A percentile compares a stretch with the other conserved stretches of the same genome.
Conservation (phyloP, 2,329 filamentous ascomycete species). For the Ilyonectria mors-panacis region DNA sequence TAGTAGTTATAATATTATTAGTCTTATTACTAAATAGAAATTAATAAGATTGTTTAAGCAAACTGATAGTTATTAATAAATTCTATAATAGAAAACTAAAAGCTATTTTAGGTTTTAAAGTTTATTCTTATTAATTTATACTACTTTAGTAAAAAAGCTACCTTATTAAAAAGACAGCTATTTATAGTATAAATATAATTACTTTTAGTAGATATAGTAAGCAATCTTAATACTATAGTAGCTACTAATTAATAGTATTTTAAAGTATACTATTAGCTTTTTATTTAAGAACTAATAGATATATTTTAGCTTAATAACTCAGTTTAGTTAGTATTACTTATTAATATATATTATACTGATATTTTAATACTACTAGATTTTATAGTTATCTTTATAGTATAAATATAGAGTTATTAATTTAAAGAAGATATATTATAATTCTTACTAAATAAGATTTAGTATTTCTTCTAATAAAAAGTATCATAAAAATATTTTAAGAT, state of each 20-base stretch:
- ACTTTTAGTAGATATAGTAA: constrained; percentile 12
- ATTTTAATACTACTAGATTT: constrained; percentile 9
- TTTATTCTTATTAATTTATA: constrained; percentile 4
- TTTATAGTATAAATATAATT: no score
- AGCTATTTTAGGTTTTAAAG: constrained; percentile 6
- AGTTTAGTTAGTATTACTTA: background rate
- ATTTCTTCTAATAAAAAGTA: constrained; percentile 18
- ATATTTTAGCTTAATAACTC: background rate
- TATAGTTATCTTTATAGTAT: constrained; percentile 1
- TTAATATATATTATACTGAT: constrained; percentile 10
- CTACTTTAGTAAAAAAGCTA: constrained; percentile 20
- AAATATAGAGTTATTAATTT: constrained; percentile 3
- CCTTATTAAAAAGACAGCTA: constrained; percentile 13
- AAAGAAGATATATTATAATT: constrained; percentile 12
- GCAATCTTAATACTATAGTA: background rate
- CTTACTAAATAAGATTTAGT: no score
- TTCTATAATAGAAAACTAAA: background rate
- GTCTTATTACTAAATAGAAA: background rate
- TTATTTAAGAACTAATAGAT: constrained; percentile 25
- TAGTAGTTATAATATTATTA: background rate
- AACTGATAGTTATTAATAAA: constrained; percentile 4
- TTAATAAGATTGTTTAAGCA: constrained; percentile 8
- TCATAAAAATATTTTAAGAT: constrained; percentile 5
- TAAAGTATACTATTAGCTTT: constrained; percentile 21
- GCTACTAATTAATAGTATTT: background rate